Base-by-base conservation (phyloP, 495 filamentous ascomycete species). In the Penicillium steckii region DNA sequence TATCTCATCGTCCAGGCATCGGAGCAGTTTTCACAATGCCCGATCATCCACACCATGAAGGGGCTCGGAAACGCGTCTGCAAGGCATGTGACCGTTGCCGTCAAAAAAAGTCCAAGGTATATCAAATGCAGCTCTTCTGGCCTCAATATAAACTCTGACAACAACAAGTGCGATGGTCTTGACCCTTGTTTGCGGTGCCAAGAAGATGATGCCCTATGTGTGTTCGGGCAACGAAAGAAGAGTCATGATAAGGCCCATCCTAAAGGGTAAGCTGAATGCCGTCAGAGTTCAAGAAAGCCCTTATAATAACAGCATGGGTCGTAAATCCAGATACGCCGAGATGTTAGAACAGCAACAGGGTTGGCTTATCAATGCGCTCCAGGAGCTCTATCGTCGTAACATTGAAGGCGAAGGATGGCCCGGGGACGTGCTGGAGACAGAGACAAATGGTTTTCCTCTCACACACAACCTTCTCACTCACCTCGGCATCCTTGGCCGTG, bases 31-130 rank as follows among this genome's bases (percentile, higher is more conserved):
- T 15, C 4, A 10, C 15, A 15, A 37, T 37, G 8, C 13, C 44
- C 6, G 18, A 46, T 22, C n/a, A 30, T 19, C 19, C 24, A 29
- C 23, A 45, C 9, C 17, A 27, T 2, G 43, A 33, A 21, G 4
- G 6, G 6, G 8, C 9, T 3, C 26, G 44, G 17, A 46, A 46
- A 32, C 44, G 44, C 30, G 44, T 46, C 25, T 32, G 44, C 44
- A 46, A 46, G 8, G 44, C 44, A 15, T 46, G 44, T 22, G 44
- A 46, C 22, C 44, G 44, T 32, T 46, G 44, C n/a, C 26, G 44
- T 10, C 4, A 30, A 4, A 46, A 32, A 26, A 46, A 46, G 9
- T 46, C 44, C 15, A 46, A 46, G 44, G 44, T 46, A 46, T 29
- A 13, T 4, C 12, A n/a, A 46, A 8, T 1, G 1, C 5, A 35